Evolutionary conservation across 1,139 yeast genomes (phyloP).

Genomic region (Sugiyamaella xylanicola): DNA sequence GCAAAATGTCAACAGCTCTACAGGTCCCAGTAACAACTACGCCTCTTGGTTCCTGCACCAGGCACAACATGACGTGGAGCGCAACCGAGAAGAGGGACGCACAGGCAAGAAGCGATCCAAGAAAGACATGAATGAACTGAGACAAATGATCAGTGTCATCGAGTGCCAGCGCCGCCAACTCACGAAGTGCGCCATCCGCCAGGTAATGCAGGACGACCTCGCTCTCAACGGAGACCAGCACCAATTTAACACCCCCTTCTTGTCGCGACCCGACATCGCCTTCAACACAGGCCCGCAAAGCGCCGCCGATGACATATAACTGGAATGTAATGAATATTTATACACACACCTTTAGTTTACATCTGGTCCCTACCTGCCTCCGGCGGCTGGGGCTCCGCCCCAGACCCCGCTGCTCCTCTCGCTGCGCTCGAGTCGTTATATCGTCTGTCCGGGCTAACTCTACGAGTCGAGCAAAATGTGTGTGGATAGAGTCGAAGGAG

Average conservation of each 20-base stretch:
- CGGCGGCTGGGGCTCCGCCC: slow-evolving; percentile 1
- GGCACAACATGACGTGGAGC: slow-evolving; percentile 31
- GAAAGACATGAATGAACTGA: slow-evolving; percentile 26
- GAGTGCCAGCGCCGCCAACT: slow-evolving; percentile 23
- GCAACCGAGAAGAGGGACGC: slow-evolving; percentile 30
- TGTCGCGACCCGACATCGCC: slow-evolving; percentile 23
- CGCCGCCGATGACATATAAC: slow-evolving; percentile 15
- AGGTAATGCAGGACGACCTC: slow-evolving; percentile 26
- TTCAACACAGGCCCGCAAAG: slow-evolving; percentile 17
- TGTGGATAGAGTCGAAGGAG: no score
- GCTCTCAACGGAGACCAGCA: slow-evolving; percentile 21
- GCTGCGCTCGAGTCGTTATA: no score
- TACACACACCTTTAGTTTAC: background rate
- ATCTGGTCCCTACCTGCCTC: background rate
- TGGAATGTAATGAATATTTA: slow-evolving; percentile 7
- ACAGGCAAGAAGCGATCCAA: slow-evolving; percentile 30
- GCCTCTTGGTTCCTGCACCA: slow-evolving; percentile 33
- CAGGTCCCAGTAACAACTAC: slow-evolving; percentile 24
- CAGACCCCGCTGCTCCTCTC: background rate
- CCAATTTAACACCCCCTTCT: slow-evolving; percentile 24
- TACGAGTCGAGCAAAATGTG: no score
- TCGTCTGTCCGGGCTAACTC: no score
- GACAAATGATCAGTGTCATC: slow-evolving; percentile 15
- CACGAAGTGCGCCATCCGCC: slow-evolving; percentile 24
- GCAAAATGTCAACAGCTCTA: slow-evolving; percentile 31